phyloP scores from a whole-genome alignment of 2,329 filamentous ascomycete genomes.

The Claviceps sp. region DNA sequence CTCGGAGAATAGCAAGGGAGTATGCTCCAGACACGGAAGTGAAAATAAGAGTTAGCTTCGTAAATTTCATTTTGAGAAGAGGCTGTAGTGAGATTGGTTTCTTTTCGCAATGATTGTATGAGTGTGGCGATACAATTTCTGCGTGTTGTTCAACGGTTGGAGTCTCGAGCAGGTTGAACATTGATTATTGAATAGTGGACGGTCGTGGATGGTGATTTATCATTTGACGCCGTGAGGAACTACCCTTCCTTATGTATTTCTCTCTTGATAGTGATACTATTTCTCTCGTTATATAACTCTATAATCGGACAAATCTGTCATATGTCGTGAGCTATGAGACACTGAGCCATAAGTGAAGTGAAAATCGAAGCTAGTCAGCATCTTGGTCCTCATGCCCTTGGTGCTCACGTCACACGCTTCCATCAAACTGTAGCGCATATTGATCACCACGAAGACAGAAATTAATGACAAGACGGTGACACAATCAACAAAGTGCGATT shows the following conservation, averaged over 20 bases:
- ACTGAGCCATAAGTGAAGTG: not conserved
- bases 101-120: not conserved
- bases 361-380: not conserved
- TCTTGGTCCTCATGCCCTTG: not conserved
- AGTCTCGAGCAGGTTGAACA: too few relatives aligned
- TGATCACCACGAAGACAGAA: too few relatives aligned
- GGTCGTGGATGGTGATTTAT: not conserved
- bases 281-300: not conserved
- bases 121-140: not conserved
- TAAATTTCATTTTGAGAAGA: slow-evolving; percentile 4
- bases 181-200: not conserved
- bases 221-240: not conserved
- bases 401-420: not conserved
- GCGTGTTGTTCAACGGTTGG: not conserved
- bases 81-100: not conserved
- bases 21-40: slow-evolving; percentile 1
- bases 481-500: not conserved
- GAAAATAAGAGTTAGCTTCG: not conserved
- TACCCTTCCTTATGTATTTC: too few relatives aligned
- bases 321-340: not conserved
- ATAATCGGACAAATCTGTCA: not conserved
- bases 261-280: too few relatives aligned
- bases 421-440: not conserved
- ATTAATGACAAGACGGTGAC: too few relatives aligned
- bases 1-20: slow-evolving; percentile 1